These are phyloP conservation scores for Nicotiana rustica DNA, from an alignment of 305 asterid species.

Conservation along the genomic window DNA sequence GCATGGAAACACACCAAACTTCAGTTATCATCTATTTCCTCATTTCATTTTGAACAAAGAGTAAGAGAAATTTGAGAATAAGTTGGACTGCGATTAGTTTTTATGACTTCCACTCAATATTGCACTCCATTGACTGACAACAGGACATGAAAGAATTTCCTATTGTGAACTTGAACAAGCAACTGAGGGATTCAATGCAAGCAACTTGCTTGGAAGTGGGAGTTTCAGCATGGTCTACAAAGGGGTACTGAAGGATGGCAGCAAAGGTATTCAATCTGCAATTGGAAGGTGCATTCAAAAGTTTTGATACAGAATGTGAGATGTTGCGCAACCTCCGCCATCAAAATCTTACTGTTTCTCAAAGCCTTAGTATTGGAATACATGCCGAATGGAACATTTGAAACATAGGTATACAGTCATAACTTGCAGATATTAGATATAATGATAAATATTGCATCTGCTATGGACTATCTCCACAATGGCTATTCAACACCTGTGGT, in stretches of 20 bases:
- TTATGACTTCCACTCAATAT: not conserved
- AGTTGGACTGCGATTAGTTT: not conserved
- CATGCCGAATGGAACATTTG: too few relatives aligned
- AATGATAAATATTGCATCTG: slow-evolving; percentile 42
- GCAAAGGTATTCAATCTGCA: slow-evolving; percentile 25
- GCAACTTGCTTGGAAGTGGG: slow-evolving; percentile 23
- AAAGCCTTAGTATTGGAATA: too few relatives aligned
- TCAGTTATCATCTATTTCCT: not conserved
- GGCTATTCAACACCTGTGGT: slow-evolving; percentile 42
- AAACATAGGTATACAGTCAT: too few relatives aligned
- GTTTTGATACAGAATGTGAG: slow-evolving; percentile 30
- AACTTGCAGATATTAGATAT: slow-evolving; percentile 29
- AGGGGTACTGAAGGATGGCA: slow-evolving; percentile 22
- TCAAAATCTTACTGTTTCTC: not conserved
- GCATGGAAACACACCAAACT: too few relatives aligned
- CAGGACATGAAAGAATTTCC: not conserved
- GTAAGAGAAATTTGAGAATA: not conserved
- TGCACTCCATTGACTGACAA: not conserved
- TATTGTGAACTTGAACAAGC: slow-evolving; percentile 20
- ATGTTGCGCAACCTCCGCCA: slow-evolving; percentile 16
- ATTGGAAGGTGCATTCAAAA: not conserved
- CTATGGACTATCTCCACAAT: slow-evolving; percentile 37
- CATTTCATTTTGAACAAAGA: not conserved
- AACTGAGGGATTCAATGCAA: not conserved
- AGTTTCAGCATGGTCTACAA: slow-evolving; percentile 13